Conservation (phyloP, 1,139 yeast species). For the Candida gigantensis region DNA sequence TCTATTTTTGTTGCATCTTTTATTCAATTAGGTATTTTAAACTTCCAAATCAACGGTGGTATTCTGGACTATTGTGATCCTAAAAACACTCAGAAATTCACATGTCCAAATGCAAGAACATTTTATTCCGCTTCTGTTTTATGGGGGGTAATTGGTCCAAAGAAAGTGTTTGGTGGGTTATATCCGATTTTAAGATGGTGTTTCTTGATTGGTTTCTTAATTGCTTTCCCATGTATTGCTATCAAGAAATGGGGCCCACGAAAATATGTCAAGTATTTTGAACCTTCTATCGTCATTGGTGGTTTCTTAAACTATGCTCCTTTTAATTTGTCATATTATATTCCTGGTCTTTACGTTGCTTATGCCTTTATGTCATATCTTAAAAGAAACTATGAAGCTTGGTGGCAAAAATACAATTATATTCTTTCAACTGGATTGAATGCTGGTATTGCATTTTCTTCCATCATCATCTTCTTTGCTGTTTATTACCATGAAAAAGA, state of each 20-base stretch:
- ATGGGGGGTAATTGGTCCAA: constrained; percentile 69
- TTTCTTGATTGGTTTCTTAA: constrained; percentile 55
- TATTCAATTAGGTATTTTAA: constrained; percentile 51
- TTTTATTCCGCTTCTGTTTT: constrained; percentile 57
- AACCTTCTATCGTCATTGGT: constrained; percentile 48
- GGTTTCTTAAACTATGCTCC: constrained; percentile 46
- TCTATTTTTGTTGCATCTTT: constrained; percentile 42
- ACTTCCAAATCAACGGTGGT: constrained; percentile 43
- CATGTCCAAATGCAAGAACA: constrained; percentile 49
- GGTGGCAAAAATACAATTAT: constrained; percentile 66
- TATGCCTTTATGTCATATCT: constrained; percentile 49
- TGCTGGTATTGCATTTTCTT: constrained; percentile 56
- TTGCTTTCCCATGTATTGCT: constrained; percentile 45
- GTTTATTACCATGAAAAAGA: constrained; percentile 44
- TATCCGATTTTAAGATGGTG: constrained; percentile 52
- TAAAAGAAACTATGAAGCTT: constrained; percentile 42
- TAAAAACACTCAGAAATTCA: constrained; percentile 40
- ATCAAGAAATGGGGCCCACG: constrained; percentile 38
- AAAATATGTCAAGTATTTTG: constrained; percentile 33
- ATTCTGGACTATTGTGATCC: constrained; percentile 32
- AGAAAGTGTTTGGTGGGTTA: constrained; percentile 45
- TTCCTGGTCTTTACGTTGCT: constrained; percentile 44
- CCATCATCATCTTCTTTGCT: constrained; percentile 55
- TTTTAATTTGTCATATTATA: constrained; percentile 50
- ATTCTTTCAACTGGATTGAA: constrained; percentile 49